Percentiles rank a stretch among this genome's conserved stretches.
These are phyloP conservation scores for Blastobotrys malaysiensis DNA, from an alignment of 1,139 yeast genomes.

Conservation along the genomic window DNA sequence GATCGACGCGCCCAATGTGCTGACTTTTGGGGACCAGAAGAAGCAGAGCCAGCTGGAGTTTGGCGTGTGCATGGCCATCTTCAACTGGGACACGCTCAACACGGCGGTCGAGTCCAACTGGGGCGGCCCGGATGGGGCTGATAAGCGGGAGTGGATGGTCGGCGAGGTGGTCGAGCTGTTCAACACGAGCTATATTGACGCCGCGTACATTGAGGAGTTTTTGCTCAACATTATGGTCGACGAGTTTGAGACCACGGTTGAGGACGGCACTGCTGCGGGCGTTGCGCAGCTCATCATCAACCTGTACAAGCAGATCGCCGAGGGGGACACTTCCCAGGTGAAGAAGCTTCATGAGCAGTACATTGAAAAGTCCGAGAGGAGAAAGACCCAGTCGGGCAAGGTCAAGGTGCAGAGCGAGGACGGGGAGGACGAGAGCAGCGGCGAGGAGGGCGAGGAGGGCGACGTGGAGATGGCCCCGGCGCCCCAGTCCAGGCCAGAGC, in stretches of 20 bases:
- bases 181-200: slow-evolving; percentile 52
- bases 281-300: slow-evolving; percentile 64
- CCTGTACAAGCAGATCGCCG: slow-evolving; percentile 58
- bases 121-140: slow-evolving; percentile 93
- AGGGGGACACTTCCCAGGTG: slow-evolving; percentile 47
- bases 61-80: slow-evolving; percentile 87
- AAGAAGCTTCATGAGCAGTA: slow-evolving; percentile 58
- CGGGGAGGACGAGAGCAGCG: slow-evolving; percentile 48
- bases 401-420: slow-evolving; percentile 29
- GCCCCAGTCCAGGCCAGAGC: slow-evolving; percentile 40
- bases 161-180: slow-evolving; percentile 79
- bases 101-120: slow-evolving; percentile 94
- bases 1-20: slow-evolving; percentile 38
- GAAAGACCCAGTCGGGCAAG: slow-evolving; percentile 32
- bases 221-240: slow-evolving; percentile 86
- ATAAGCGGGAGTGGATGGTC: slow-evolving; percentile 92
- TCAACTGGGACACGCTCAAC: slow-evolving; percentile 81
- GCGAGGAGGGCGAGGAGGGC: slow-evolving; percentile 42
- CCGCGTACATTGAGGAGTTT: slow-evolving; percentile 77
- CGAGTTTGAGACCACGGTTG: slow-evolving; percentile 84
- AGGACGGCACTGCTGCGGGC: slow-evolving; percentile 79
- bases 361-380: slow-evolving; percentile 46
- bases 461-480: slow-evolving; percentile 37
- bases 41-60: slow-evolving; percentile 83
- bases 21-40: slow-evolving; percentile 49